These are phyloP conservation scores for Starmerella floricola DNA, from an alignment of 805 yeast genomes.

Conservation along the genomic window DNA sequence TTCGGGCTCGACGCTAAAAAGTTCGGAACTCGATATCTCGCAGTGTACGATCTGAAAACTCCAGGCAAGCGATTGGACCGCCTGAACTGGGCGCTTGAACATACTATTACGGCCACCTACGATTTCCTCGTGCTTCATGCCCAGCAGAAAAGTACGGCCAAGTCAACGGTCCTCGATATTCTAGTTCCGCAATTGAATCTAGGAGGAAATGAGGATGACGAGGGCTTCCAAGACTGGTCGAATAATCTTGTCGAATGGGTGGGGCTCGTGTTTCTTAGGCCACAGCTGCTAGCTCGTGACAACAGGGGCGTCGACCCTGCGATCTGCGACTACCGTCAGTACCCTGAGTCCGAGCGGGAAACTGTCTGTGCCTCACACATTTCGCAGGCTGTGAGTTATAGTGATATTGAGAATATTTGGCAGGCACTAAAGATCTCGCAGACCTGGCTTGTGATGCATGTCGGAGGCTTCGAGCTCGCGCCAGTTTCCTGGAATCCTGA, in stretches of 20 bases:
- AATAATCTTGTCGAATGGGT: conserved; percentile 19
- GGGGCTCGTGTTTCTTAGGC: conserved; percentile 12
- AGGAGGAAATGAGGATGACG: conserved; percentile 1
- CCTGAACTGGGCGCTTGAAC: conserved; percentile 15
- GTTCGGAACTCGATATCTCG: conserved; percentile 6
- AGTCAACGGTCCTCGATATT: neutral
- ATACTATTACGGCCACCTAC: conserved; percentile 5
- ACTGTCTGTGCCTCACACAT: neutral
- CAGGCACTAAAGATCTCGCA: neutral
- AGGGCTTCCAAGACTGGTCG: conserved; percentile 19
- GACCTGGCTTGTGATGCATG: conserved; percentile 13
- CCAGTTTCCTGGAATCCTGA: conserved; percentile 7
- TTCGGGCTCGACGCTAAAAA: conserved; percentile 16
- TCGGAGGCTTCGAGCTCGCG: conserved; percentile 7
- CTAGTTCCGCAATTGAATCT: conserved; percentile 5
- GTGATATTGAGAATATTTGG: conserved; percentile 5
- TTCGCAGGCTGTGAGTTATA: conserved; percentile 1
- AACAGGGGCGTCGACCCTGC: conserved; percentile 9
- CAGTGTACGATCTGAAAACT: conserved; percentile 2
- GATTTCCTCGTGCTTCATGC: conserved; percentile 3
- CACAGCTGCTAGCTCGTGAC: conserved; percentile 4
- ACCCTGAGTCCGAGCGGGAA: neutral
- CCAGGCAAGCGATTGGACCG: conserved; percentile 11
- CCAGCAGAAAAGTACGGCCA: neutral
- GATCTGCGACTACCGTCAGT: conserved; percentile 6